A percentile compares a stretch with the other conserved stretches of the same genome.
Conservation (phyloP, 371 early-diverging fungal genomes). For the Rhizopus stolonifer region DNA sequence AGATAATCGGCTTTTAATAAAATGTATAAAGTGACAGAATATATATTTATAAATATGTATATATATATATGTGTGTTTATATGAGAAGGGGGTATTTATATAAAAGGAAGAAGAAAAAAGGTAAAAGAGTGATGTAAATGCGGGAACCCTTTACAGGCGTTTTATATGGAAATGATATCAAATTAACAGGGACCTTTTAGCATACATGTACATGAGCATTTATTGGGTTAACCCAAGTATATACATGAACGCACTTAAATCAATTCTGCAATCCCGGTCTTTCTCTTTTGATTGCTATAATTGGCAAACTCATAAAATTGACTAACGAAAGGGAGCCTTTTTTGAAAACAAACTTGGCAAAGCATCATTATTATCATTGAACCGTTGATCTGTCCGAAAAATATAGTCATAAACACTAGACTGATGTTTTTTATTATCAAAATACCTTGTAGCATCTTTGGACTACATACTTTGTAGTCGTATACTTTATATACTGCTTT, state of each 20-base stretch:
- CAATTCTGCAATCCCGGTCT: slow-evolving; percentile 2
- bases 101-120: no score
- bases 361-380: background rate
- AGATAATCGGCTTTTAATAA: background rate
- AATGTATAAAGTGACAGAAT: background rate
- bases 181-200: background rate
- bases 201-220: background rate
- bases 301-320: background rate
- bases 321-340: background rate
- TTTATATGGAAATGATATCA: background rate
- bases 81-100: no score
- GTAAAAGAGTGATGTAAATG: no score
- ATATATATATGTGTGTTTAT: no score
- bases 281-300: background rate
- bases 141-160: background rate
- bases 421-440: background rate
- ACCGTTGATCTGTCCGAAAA: background rate
- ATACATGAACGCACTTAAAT: background rate
- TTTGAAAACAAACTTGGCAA: background rate
- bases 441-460: background rate
- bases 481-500: background rate
- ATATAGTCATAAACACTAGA: background rate
- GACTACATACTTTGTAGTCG: background rate
- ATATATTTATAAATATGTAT: no score
- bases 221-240: background rate